These are phyloP conservation scores for Malassezia furfur DNA, from an alignment of 1,284 basidiomycete species.

Conservation along the genomic window DNA sequence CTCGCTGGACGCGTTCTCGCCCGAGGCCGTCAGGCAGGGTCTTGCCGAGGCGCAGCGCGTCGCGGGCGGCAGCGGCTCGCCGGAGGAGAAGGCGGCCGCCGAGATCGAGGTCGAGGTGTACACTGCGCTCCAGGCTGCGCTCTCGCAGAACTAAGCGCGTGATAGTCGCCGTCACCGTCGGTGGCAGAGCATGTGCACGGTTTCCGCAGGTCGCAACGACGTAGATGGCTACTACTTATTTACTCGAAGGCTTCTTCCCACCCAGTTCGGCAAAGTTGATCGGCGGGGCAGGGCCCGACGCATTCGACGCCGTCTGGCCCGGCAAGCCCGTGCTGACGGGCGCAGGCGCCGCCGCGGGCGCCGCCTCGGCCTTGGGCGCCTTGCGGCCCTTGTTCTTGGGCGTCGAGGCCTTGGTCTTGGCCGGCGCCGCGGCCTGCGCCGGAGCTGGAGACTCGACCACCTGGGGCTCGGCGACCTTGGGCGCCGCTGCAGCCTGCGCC, in stretches of 20 bases:
- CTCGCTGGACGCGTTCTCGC: conserved; percentile 77
- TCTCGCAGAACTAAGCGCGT: conserved; percentile 47
- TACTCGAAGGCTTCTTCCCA: neutral
- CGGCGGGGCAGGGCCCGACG: conserved; percentile 1
- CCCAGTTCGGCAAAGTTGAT: conserved; percentile 8
- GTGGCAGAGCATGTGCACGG: no score
- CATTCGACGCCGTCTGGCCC: neutral
- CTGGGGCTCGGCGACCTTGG: neutral
- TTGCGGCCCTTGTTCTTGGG: neutral
- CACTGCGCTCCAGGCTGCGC: conserved; percentile 81
- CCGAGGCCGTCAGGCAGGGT: conserved; percentile 80
- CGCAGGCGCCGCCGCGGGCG: neutral
- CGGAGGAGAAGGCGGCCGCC: conserved; percentile 88
- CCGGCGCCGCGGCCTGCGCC: no score
- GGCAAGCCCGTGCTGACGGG: neutral
- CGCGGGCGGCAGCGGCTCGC: conserved; percentile 69
- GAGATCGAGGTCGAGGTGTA: conserved; percentile 92
- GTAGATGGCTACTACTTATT: neutral
- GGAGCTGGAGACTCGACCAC: neutral
- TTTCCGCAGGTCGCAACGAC: no score
- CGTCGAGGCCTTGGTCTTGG: neutral
- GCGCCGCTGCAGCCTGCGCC: no score
- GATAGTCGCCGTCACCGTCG: neutral
- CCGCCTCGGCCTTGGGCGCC: neutral
- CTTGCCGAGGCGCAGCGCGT: conserved; percentile 82